Evolutionary conservation across 2,329 filamentous ascomycete genomes (phyloP), one percentile per base, ranked within the genome.

Genomic region (Coniochaeta ligniaria): DNA sequence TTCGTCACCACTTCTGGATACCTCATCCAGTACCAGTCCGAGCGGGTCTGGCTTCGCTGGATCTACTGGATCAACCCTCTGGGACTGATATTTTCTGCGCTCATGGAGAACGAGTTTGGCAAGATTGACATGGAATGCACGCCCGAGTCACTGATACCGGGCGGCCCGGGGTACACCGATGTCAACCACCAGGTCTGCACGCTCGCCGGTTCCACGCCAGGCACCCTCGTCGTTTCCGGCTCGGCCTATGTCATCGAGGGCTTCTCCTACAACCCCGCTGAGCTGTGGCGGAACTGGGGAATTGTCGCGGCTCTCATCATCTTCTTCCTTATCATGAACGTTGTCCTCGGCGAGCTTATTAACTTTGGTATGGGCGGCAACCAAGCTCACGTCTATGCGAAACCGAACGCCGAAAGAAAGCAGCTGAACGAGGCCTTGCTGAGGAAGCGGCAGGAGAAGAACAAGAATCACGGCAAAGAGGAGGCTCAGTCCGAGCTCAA

Each of bases 51-150:
- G 91, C 86, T 94, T 62, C 91, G 86, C 75, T 94, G 87, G 90
- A 87, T 94, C 62, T 92, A 87, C 76, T 93, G 86, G 78, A 77
- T 92, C 72, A 92, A 92, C 63, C 81, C 87, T 0, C 76, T 93
- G 0, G 91, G 90, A 54, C 80, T 95, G 2, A 84, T 86, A 0
- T 96, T 96, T 70, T 83, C 87, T 12, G 79, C 86, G 1, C 74
- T 96, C 74, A 95, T 96, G 90, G 85, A 90, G 67, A 96, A 96
- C 68, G 92, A 96, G 69, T 96, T 96, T 68, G 80, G 81, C 38
- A 76, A 83, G 12, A 78, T 90, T 47, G 80, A 87, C 31, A 77
- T 96, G 70, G 85, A 82, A 0, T 96, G 92, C 68, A 84, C 83
- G 0, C 78, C 78, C 1, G 80, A 83, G 52, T 90, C 85, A 0